Percentiles rank a stretch among this genome's conserved stretches.
phyloP scores from a whole-genome alignment of 164 flowering plant genomes.

The Cinnamomum micranthum region DNA sequence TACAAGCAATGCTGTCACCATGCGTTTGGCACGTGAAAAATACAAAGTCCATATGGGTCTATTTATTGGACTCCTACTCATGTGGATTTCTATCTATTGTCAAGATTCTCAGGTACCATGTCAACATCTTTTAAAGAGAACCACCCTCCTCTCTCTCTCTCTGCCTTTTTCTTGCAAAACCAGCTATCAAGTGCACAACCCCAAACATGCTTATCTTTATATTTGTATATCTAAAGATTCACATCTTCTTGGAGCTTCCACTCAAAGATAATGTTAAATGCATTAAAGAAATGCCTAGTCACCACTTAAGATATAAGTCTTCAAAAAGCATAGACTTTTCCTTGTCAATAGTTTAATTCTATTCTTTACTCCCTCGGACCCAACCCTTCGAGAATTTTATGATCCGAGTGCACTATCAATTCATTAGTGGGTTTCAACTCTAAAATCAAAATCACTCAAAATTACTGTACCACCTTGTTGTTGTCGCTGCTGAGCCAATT shows the following conservation, averaged over 20 bases:
- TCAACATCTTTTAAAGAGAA: conserved; percentile 4
- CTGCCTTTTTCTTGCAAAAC: conserved; percentile 3
- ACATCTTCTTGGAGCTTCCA: conserved; percentile 10
- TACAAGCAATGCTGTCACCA: background rate
- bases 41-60: conserved; percentile 1
- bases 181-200: background rate
- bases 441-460: too few species aligned
- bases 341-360: too few species aligned
- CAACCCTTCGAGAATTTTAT: too few species aligned
- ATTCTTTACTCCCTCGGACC: too few species aligned
- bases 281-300: background rate
- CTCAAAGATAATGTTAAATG: background rate
- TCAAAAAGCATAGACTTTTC: background rate
- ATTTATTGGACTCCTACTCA: conserved; percentile 1
- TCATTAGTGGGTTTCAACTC: too few species aligned
- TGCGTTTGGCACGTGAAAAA: background rate
- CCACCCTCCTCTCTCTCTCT: background rate
- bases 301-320: background rate
- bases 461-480: too few species aligned
- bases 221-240: background rate
- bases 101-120: conserved; percentile 8
- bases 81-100: background rate
- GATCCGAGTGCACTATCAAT: too few species aligned
- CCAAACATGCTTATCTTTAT: conserved; percentile 6
- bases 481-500: too few species aligned